These are phyloP conservation scores for Pythium diclinum DNA, from an alignment of 352 stramenopile genomes.

Conservation along the genomic window DNA sequence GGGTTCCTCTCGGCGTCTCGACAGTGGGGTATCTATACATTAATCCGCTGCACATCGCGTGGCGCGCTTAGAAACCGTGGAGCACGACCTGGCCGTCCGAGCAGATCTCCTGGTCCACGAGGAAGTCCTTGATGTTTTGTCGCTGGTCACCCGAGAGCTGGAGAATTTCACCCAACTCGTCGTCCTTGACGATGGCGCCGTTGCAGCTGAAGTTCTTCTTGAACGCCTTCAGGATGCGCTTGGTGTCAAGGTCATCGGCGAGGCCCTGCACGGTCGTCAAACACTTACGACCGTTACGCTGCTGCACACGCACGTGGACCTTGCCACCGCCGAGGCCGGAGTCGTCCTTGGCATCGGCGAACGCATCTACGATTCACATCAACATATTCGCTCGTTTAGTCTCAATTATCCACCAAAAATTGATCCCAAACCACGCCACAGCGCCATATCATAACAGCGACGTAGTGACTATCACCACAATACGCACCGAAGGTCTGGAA, in stretches of 20 bases:
- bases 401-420: not conserved
- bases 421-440: not conserved
- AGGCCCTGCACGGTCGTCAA: constrained; percentile 98
- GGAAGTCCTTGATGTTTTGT: constrained; percentile 98
- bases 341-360: constrained; percentile 87
- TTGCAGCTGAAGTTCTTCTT: constrained; percentile 99
- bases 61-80: constrained; percentile 94
- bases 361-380: constrained; percentile 59
- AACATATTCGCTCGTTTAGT: not conserved
- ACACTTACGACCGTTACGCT: constrained; percentile 99
- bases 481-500: constrained; percentile 86
- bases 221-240: constrained; percentile 99
- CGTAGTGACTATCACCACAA: not conserved
- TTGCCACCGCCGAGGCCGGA: constrained; percentile 83
- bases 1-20: constrained; percentile 3
- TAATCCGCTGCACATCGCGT: constrained; percentile 7
- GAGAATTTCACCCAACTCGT: constrained; percentile 98
- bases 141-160: constrained; percentile 99
- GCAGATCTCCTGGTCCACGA: constrained; percentile 99
- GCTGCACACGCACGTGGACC: constrained; percentile 99
- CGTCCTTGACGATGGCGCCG: constrained; percentile 97
- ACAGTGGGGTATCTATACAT: constrained; percentile 28
- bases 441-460: not conserved
- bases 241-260: constrained; percentile 97
- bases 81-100: constrained; percentile 94